Evolutionary conservation across 208 protist species (phyloP).

Genomic region (Wallacemonas collosoma): DNA sequence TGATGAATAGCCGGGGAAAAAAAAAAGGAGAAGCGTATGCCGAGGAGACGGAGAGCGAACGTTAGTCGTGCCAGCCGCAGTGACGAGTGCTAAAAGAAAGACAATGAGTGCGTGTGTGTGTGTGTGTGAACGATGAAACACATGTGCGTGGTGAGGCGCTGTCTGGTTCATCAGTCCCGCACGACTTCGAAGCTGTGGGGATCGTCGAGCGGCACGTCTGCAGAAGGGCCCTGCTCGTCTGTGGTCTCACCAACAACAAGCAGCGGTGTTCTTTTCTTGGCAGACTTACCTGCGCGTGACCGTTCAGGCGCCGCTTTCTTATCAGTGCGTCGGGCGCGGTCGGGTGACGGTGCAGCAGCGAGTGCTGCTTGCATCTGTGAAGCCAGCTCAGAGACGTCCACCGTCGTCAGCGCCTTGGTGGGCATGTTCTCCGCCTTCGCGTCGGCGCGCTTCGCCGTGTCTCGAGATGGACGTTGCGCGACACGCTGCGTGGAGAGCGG

Average conservation of each 20-base stretch:
- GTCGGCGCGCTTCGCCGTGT: not conserved
- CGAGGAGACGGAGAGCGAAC: not conserved
- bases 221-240: not conserved
- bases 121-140: not conserved
- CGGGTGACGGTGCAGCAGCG: not conserved
- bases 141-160: too few relatives aligned
- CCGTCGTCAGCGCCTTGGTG: not conserved
- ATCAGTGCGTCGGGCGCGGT: not conserved
- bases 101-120: not conserved
- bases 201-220: conserved; percentile 6
- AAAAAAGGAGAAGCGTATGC: not conserved
- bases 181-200: conserved; percentile 48
- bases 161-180: conserved; percentile 18
- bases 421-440: not conserved
- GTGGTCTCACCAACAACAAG: not conserved
- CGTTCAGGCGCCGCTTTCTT: not conserved
- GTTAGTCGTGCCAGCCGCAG: not conserved
- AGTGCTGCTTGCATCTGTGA: conserved; percentile 9
- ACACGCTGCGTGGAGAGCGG: conserved; percentile 8
- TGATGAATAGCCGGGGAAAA: not conserved
- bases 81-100: not conserved
- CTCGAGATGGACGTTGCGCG: not conserved
- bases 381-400: not conserved
- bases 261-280: not conserved
- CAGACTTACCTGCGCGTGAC: not conserved